Base-by-base conservation (phyloP, 2,329 filamentous ascomycete genomes). In the Tolypocladium guangdongense region DNA sequence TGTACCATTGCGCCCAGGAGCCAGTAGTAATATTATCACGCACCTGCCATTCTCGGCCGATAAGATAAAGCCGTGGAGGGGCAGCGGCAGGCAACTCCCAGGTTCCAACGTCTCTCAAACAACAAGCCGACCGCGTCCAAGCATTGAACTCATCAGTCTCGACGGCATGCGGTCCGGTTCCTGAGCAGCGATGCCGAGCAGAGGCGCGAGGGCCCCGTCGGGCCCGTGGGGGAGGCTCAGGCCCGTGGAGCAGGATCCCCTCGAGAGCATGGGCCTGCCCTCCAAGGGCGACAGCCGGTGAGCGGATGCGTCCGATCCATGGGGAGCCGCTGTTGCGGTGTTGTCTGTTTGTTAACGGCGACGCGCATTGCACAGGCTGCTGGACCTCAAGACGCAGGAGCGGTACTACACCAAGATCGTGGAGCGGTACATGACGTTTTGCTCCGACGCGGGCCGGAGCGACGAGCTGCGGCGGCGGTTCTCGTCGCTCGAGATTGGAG, bases 281-380 rank as follows among this genome's bases (percentile, higher is more conserved):
- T 96, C 90, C 2, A 96, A 96, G 66, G 92, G 92, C 51, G 92
- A 97, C 68, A 87, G 78, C 49, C 86, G 87, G 90, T 92, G 75
- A 39, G 65, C 54, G 12, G 16, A 32, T 8, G 18, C 20, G 36
- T 18, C 20, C 36, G 52, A 5, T 22, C 22, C 14, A 7, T 38
- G 33, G 10, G 27, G 2, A 50, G 20, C 8, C 10, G 43, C n/a
- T 10, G n/a, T 12, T 27, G n/a, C n/a, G n/a, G n/a, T n/a, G n/a
- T n/a, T n/a, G n/a, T n/a, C 4, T 32, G 27, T 12, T 32, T 47
- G 38, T 22, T 51, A 16, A 49, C 43, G 11, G 22, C 7, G 24
- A 33, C 37, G 14, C 2, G 14, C 8, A 7, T 2, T 35, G 27
- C 8, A 20, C 59, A 89, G 87, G 62, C 73, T 91, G 37, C 78